Base-by-base conservation (phyloP, 805 yeast genomes). In the Ogataea trehalophila region DNA sequence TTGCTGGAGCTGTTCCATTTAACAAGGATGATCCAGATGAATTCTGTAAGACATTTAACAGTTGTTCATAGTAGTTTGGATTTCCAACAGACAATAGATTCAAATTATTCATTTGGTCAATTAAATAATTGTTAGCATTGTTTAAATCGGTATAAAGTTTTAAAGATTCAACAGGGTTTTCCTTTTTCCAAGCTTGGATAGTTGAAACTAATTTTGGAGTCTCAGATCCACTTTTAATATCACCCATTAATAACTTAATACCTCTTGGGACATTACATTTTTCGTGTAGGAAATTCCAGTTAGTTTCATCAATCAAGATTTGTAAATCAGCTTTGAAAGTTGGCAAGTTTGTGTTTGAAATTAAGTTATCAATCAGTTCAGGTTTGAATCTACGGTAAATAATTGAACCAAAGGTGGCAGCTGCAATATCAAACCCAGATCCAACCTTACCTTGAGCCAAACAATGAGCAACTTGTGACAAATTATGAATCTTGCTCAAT, bases 391-490 rank as follows among this genome's bases (percentile, higher is more conserved):
- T 72, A 39, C 79, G 74, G 65, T 94, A 94, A 6, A 82, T 74
- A 41, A 91, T 85, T 0, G 96, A 86, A 1, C 99, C 99, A 65
- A 76, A 92, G 0, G 87, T 84, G 0, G 99, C 99, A 23, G 97
- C 84, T 0, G 96, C 98, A 38, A 94, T 95, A 62, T 94, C 99
- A 66, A 94, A 94, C 0, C 99, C 99, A 3, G 97, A 89, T 0
- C 99, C 99, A 23, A 94, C 83, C 65, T 94, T 94, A 33, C 88
- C 87, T 65, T 94, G 99, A 3, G 99, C 98, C 48, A 80, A 76
- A 63, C 97, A 91, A 65, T 94, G 99, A 0, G 96, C 85, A 8
- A 87, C 72, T 63, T 94, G 99, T 0, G 97, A 80, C 26, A 89
- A 66, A 58, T 89, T 92, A 63, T 94, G 98, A 34, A 92, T 72